phyloP scores from a whole-genome alignment of 345 rosid genomes.

The Mercurialis annua region DNA sequence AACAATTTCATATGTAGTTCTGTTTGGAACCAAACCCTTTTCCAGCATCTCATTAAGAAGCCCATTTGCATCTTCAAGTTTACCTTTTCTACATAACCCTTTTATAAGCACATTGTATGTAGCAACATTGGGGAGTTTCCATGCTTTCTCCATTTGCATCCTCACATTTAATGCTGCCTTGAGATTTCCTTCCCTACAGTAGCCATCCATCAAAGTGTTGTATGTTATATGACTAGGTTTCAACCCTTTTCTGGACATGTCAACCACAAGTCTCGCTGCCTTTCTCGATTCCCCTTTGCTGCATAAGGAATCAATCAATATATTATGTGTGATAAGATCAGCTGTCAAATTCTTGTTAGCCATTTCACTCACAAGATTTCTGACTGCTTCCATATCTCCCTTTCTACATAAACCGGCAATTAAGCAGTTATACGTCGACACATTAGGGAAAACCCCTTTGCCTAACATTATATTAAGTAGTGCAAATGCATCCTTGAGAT shows the following conservation, averaged over 20 bases:
- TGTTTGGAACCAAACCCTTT: slow-evolving; percentile 72
- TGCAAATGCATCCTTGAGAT: slow-evolving; percentile 50
- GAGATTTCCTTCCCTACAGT: slow-evolving; percentile 66
- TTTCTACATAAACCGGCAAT: slow-evolving; percentile 56
- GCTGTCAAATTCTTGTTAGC: slow-evolving; percentile 36
- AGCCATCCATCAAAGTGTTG: slow-evolving; percentile 72
- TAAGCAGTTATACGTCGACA: slow-evolving; percentile 71
- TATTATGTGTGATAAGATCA: slow-evolving; percentile 62
- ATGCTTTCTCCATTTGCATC: slow-evolving; percentile 64
- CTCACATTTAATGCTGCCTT: slow-evolving; percentile 56
- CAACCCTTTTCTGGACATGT: slow-evolving; percentile 46
- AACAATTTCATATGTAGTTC: slow-evolving; percentile 60
- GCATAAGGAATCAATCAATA: slow-evolving; percentile 61
- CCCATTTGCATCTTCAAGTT: slow-evolving; percentile 62
- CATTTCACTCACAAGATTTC: slow-evolving; percentile 45
- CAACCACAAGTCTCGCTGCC: slow-evolving; percentile 54
- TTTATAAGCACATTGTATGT: slow-evolving; percentile 65
- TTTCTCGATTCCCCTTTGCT: slow-evolving; percentile 51
- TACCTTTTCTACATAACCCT: slow-evolving; percentile 63
- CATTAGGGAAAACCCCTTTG: slow-evolving; percentile 45
- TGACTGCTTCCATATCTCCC: slow-evolving; percentile 39
- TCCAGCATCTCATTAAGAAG: slow-evolving; percentile 89
- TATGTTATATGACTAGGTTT: slow-evolving; percentile 62
- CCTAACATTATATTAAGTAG: slow-evolving; percentile 41
- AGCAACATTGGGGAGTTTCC: slow-evolving; percentile 54